phyloP scores from a whole-genome alignment of 495 filamentous ascomycete species.

The Lophium mytilinum region DNA sequence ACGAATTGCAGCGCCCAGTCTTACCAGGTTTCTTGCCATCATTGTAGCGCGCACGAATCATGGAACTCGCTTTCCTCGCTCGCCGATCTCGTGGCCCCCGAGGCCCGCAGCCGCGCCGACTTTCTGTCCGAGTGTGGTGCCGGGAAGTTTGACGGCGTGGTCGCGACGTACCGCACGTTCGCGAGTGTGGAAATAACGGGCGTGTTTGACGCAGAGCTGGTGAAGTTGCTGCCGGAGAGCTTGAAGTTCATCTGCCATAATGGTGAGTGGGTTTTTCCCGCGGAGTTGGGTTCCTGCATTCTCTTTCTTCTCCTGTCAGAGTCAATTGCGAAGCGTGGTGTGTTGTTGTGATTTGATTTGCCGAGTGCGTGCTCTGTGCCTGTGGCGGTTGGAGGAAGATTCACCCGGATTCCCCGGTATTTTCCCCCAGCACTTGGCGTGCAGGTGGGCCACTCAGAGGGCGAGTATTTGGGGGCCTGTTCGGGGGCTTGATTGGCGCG shows the following conservation, averaged over 20 bases:
- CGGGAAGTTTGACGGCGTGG: conserved; percentile 59
- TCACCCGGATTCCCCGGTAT: too few relatives aligned
- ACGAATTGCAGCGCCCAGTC: neutral
- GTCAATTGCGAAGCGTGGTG: neutral
- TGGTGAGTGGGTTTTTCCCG: conserved; percentile 36
- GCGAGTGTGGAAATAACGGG: conserved; percentile 60
- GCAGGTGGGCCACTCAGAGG: too few relatives aligned
- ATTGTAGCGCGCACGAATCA: conserved; percentile 38
- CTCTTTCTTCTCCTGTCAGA: neutral
- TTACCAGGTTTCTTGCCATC: conserved; percentile 6
- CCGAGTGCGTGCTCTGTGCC: too few relatives aligned
- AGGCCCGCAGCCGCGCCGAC: conserved; percentile 47
- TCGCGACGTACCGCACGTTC: conserved; percentile 73
- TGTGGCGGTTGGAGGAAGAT: neutral
- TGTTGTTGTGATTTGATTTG: too few relatives aligned
- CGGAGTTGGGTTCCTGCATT: neutral
- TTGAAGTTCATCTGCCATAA: conserved; percentile 78
- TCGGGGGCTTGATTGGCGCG: too few relatives aligned
- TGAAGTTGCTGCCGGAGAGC: conserved; percentile 52
- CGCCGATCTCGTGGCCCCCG: conserved; percentile 44
- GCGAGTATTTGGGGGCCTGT: too few relatives aligned
- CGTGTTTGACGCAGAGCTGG: conserved; percentile 38
- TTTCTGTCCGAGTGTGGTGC: conserved; percentile 67
- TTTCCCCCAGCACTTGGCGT: too few relatives aligned
- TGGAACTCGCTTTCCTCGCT: conserved; percentile 45